phyloP scores from a whole-genome alignment of 768 basidiomycete genomes.

The Russula abietina region DNA sequence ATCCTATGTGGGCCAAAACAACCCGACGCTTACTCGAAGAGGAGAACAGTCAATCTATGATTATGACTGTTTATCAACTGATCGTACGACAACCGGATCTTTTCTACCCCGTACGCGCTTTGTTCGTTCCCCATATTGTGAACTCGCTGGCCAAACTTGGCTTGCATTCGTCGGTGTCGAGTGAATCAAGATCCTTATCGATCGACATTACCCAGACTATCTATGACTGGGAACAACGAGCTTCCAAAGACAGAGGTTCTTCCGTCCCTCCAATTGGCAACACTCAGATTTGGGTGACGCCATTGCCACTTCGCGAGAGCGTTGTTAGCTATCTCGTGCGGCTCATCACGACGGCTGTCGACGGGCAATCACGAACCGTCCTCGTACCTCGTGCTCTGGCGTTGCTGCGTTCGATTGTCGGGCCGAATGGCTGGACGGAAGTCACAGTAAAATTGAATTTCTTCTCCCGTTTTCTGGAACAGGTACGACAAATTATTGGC shows the following conservation, averaged over 20 bases:
- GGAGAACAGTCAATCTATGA: slow-evolving; percentile 68
- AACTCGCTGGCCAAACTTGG: slow-evolving; percentile 85
- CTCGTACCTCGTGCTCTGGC: slow-evolving; percentile 59
- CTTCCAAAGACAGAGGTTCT: slow-evolving; percentile 26
- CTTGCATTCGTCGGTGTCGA: slow-evolving; percentile 60
- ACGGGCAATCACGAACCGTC: slow-evolving; percentile 39
- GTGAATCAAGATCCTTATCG: slow-evolving; percentile 79
- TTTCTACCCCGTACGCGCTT: slow-evolving; percentile 87
- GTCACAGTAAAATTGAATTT: slow-evolving; percentile 88
- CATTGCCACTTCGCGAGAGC: slow-evolving; percentile 75
- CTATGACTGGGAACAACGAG: slow-evolving; percentile 87
- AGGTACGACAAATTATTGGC: slow-evolving; percentile 42
- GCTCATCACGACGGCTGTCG: slow-evolving; percentile 64
- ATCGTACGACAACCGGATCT: slow-evolving; percentile 86
- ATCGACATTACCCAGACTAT: slow-evolving; percentile 90
- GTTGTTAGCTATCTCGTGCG: slow-evolving; percentile 96
- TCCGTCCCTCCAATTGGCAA: slow-evolving; percentile 1
- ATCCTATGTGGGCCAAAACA: slow-evolving; percentile 76
- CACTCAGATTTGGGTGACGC: slow-evolving; percentile 55
- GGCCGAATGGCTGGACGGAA: slow-evolving; percentile 81
- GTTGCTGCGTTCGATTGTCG: slow-evolving; percentile 71
- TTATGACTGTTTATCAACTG: slow-evolving; percentile 82
- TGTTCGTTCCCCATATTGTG: slow-evolving; percentile 92
- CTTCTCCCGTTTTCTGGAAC: slow-evolving; percentile 79
- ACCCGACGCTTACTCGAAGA: slow-evolving; percentile 83